phyloP scores from a whole-genome alignment of 2,329 filamentous ascomycete species.

The Colletotrichum salicis region DNA sequence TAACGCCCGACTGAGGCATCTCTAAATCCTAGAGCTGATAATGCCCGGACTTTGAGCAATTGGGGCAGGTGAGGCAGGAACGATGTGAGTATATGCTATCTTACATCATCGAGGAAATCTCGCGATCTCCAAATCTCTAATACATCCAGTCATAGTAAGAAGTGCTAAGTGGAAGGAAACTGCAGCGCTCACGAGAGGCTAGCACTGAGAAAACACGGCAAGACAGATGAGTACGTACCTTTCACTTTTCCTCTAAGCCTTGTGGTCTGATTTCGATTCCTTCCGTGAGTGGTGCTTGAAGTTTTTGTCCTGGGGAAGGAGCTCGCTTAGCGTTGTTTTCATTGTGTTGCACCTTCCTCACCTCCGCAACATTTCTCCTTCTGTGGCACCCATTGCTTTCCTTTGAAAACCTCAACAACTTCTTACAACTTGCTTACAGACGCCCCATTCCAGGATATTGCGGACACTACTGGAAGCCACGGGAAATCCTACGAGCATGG shows the following conservation, averaged over 20 bases:
- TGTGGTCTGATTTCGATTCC: neutral
- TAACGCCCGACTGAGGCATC: too few species aligned
- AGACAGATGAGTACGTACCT: neutral
- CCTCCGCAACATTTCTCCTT: neutral
- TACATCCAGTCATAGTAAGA: neutral
- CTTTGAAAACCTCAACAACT: neutral
- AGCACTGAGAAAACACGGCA: neutral
- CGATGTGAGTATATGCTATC: neutral
- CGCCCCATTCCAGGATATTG: neutral
- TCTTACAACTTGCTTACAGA: neutral
- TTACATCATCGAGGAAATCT: neutral
- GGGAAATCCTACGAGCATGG: slow-evolving; percentile 1
- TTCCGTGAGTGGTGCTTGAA: neutral
- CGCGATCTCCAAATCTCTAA: neutral
- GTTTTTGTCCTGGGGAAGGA: neutral
- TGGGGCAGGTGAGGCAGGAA: neutral
- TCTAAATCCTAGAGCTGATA: too few species aligned
- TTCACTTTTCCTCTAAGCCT: neutral
- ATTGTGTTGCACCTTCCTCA: neutral
- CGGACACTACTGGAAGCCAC: neutral
- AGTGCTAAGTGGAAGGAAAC: neutral
- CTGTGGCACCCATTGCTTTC: neutral
- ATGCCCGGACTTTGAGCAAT: neutral
- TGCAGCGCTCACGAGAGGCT: neutral
- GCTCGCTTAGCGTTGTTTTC: neutral